Conservation (phyloP, 177 flowering plant genomes). For the Vitis hybrid region DNA sequence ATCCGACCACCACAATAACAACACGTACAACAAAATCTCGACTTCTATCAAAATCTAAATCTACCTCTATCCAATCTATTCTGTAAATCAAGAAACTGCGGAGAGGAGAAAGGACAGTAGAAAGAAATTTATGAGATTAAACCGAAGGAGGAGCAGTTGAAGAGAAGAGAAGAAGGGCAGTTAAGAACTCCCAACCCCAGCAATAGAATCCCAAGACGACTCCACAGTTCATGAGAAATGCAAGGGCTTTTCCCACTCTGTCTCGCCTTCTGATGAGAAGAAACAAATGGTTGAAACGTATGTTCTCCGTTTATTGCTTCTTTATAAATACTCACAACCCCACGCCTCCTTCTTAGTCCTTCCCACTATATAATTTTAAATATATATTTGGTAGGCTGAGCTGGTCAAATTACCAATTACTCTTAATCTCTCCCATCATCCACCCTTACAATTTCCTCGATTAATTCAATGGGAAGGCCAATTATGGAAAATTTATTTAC, state of each 20-base stretch:
- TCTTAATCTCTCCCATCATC: too few species aligned
- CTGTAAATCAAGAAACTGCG: neutral
- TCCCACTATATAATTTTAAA: neutral
- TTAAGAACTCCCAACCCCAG: conserved; percentile 84
- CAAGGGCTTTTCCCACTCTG: conserved; percentile 23
- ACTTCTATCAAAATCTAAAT: too few species aligned
- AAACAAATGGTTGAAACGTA: conserved; percentile 32
- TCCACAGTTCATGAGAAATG: conserved; percentile 72
- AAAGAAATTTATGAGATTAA: neutral
- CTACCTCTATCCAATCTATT: too few species aligned
- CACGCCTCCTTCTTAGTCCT: neutral
- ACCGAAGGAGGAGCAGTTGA: conserved; percentile 1
- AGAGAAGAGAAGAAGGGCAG: conserved; percentile 80
- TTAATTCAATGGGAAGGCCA: too few species aligned
- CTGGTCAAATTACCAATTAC: neutral
- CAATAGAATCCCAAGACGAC: conserved; percentile 85
- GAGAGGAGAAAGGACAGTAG: neutral
- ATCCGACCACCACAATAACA: conserved; percentile 4
- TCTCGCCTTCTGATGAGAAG: neutral
- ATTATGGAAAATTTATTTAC: too few species aligned
- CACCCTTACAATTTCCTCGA: too few species aligned
- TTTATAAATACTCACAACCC: neutral
- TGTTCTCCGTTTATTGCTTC: conserved; percentile 2
- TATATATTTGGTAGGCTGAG: neutral
- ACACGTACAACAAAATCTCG: too few species aligned